A percentile compares a stretch with the other conserved stretches of the same genome.
phyloP scores from a whole-genome alignment of 139 green algal genomes.

The Chara braunii region DNA sequence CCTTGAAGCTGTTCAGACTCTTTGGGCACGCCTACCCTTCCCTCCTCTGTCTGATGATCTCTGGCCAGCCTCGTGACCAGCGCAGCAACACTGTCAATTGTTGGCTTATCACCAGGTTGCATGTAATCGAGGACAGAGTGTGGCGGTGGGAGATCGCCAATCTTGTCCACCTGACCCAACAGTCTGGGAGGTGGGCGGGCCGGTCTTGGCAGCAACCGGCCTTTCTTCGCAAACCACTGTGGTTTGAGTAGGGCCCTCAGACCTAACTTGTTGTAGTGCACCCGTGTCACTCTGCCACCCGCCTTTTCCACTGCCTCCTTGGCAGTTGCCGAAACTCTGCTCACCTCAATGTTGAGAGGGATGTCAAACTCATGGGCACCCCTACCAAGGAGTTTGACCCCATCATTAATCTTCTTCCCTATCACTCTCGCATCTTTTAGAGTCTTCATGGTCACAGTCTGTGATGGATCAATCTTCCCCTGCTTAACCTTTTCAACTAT shows the following conservation, averaged over 20 bases:
- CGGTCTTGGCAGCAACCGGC: slow-evolving; percentile 60
- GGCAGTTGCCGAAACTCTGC: slow-evolving; percentile 47
- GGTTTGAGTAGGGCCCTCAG: slow-evolving; percentile 71
- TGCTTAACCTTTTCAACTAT: slow-evolving; percentile 49
- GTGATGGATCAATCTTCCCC: slow-evolving; percentile 56
- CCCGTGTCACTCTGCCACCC: slow-evolving; percentile 70
- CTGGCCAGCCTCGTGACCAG: too few relatives aligned
- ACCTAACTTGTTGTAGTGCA: slow-evolving; percentile 89
- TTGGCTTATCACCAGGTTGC: too few relatives aligned
- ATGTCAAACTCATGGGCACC: slow-evolving; percentile 16
- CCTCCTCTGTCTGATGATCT: too few relatives aligned
- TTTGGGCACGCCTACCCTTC: too few relatives aligned
- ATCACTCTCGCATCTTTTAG: slow-evolving; percentile 54
- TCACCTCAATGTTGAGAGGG: slow-evolving; percentile 52
- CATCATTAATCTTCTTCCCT: slow-evolving; percentile 57
- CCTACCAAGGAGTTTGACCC: slow-evolving; percentile 77
- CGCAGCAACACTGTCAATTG: too few relatives aligned
- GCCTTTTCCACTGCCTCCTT: slow-evolving; percentile 52
- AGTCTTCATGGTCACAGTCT: slow-evolving; percentile 82
- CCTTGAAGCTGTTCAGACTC: too few relatives aligned
- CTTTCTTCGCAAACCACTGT: slow-evolving; percentile 61
- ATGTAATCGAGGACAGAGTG: not conserved
- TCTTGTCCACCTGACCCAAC: not conserved
- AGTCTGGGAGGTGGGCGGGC: slow-evolving; percentile 56
- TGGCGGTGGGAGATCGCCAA: slow-evolving; percentile 27